Conservation (phyloP, 1,284 basidiomycete genomes). For the Apiotrichum gracile region DNA sequence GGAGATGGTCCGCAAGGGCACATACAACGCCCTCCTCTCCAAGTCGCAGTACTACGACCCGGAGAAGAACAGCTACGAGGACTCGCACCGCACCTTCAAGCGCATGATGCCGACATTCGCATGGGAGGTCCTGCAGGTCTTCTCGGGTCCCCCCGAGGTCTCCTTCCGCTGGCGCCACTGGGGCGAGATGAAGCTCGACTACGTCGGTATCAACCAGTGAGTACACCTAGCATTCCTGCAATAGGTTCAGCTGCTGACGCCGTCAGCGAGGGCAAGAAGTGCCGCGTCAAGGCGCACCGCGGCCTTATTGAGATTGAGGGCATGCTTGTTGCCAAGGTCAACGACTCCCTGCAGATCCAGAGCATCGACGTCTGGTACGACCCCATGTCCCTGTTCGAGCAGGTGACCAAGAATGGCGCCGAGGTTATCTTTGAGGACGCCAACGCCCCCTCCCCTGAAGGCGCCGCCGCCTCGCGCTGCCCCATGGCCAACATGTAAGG, state of each 20-base stretch:
- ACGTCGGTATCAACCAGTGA: constrained; percentile 11
- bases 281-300: constrained; percentile 17
- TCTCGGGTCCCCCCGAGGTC: constrained; percentile 14
- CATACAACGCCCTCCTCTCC: constrained; percentile 15
- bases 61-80: constrained; percentile 9
- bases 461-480: not conserved
- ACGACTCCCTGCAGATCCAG: constrained; percentile 12
- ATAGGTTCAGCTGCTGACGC: not conserved
- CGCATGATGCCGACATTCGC: constrained; percentile 19
- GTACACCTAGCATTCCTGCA: not conserved
- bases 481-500: not conserved
- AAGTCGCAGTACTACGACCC: constrained; percentile 10
- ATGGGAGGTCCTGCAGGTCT: constrained; percentile 17
- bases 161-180: constrained; percentile 16
- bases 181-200: constrained; percentile 19
- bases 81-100: constrained; percentile 14
- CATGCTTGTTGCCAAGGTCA: constrained; percentile 11
- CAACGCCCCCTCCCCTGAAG: not conserved
- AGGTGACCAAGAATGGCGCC: constrained; percentile 13
- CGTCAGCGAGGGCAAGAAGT: constrained; percentile 8
- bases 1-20: constrained; percentile 12
- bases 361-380: constrained; percentile 13
- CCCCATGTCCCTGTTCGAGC: constrained; percentile 11
- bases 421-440: constrained; percentile 8
- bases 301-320: constrained; percentile 12